These are phyloP conservation scores for Cryptomeria japonica DNA, from an alignment of 75 land plant species.

Conservation along the genomic window DNA sequence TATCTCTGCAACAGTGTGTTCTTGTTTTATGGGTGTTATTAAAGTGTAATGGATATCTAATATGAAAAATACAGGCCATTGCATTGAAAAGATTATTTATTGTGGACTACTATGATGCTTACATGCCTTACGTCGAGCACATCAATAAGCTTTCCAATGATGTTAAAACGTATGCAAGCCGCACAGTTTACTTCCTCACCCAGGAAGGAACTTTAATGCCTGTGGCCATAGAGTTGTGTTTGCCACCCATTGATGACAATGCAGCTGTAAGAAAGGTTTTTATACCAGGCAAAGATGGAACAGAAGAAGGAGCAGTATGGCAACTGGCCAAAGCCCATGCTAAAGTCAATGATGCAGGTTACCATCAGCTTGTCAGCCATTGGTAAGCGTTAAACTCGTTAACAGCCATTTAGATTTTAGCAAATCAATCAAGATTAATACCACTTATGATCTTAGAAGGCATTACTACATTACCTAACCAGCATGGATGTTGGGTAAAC, in stretches of 20 bases:
- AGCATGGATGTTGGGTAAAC: no score
- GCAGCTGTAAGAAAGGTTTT: slow-evolving; percentile 27
- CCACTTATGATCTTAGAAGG: not conserved
- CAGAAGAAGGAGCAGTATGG: no score
- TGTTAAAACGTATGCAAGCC: slow-evolving; percentile 49
- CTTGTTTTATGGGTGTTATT: no score
- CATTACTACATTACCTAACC: not conserved
- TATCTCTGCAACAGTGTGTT: not conserved
- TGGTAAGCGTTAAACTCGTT: no score
- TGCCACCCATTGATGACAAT: slow-evolving; percentile 35
- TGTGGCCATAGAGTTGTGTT: slow-evolving; percentile 33
- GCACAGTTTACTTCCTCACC: slow-evolving; percentile 53
- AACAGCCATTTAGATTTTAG: no score
- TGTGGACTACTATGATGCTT: not conserved
- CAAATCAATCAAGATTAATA: not conserved
- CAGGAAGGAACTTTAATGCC: slow-evolving; percentile 36
- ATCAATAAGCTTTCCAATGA: slow-evolving; percentile 22
- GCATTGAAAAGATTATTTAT: slow-evolving; percentile 20
- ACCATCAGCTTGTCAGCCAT: no score
- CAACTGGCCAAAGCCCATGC: no score
- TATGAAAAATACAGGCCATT: slow-evolving; percentile 16
- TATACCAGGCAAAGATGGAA: no score
- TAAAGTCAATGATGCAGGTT: no score
- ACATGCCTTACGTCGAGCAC: slow-evolving; percentile 26
- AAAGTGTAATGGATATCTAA: no score